phyloP scores from a whole-genome alignment of 2,329 filamentous ascomycete genomes.

The Fusarium sacchari region DNA sequence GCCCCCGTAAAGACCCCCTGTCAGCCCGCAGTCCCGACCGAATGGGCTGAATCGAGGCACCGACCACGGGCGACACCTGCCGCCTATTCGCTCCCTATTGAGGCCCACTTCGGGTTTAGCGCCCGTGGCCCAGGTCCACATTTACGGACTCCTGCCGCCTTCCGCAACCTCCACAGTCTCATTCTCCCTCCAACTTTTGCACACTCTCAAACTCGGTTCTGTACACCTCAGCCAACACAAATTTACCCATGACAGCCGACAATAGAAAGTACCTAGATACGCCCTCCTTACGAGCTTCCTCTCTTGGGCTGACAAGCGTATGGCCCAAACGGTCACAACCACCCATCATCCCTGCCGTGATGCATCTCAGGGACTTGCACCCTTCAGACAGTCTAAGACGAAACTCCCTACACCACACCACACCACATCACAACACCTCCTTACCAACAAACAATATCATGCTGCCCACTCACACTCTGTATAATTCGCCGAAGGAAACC shows the following conservation, averaged over 20 bases:
- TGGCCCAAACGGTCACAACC: constrained; percentile 13
- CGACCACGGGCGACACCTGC: constrained; percentile 27
- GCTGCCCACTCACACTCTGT: not conserved
- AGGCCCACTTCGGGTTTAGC: constrained; percentile 42
- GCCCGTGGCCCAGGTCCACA: constrained; percentile 40
- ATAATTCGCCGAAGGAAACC: not conserved
- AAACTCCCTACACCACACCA: not conserved
- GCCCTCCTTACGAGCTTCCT: not conserved
- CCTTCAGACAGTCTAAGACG: not conserved
- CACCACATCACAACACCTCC: constrained; percentile 9
- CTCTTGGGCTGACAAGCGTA: not conserved
- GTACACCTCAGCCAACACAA: constrained; percentile 12
- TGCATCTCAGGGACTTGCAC: not conserved
- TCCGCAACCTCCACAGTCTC: constrained; percentile 18
- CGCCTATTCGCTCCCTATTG: constrained; percentile 46
- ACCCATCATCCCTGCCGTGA: constrained; percentile 1
- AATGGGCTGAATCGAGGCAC: constrained; percentile 31
- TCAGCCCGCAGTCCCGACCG: constrained; percentile 31
- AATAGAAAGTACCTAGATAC: constrained; percentile 12
- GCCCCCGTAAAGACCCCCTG: constrained; percentile 1
- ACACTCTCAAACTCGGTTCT: not conserved
- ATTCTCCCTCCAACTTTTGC: not conserved
- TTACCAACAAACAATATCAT: constrained; percentile 8
- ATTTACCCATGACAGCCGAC: constrained; percentile 11
- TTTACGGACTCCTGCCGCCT: constrained; percentile 16